A percentile compares a stretch with the other conserved stretches of the same genome.
Evolutionary conservation across 257 asterid genomes (phyloP).

Genomic region (Solanum sejunctum): DNA sequence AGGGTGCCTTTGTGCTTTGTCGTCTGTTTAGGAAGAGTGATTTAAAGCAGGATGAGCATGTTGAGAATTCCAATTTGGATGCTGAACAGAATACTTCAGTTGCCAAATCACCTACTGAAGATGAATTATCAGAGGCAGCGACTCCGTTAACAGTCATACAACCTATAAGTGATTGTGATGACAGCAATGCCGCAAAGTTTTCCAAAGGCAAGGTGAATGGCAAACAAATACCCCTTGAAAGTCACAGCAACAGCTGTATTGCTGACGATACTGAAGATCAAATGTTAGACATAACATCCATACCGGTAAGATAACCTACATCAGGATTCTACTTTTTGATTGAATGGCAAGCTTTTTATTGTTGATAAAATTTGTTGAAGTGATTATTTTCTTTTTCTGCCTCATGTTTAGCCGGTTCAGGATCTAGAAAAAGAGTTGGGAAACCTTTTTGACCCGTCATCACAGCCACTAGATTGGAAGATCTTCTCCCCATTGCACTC

Average conservation of each 20-base stretch:
- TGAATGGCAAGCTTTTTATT: background rate
- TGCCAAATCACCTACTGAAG: constrained; percentile 33
- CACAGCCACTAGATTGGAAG: constrained; percentile 34
- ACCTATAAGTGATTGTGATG: constrained; percentile 11
- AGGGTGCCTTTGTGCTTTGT: constrained; percentile 86
- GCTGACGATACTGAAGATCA: constrained; percentile 14
- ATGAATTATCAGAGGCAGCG: constrained; percentile 32
- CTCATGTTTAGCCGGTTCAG: constrained; percentile 37
- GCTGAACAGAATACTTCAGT: constrained; percentile 31
- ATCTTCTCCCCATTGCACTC: constrained; percentile 58
- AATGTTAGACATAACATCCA: constrained; percentile 16
- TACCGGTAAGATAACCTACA: constrained; percentile 38
- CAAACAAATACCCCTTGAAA: constrained; percentile 15
- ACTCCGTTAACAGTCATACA: constrained; percentile 20
- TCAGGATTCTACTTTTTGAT: background rate
- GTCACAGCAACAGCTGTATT: constrained; percentile 6
- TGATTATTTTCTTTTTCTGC: background rate
- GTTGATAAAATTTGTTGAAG: background rate
- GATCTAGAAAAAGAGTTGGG: constrained; percentile 47
- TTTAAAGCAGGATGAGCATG: constrained; percentile 42
- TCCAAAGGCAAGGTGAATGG: constrained; percentile 13
- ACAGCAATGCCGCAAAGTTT: constrained; percentile 1
- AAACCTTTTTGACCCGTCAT: constrained; percentile 19
- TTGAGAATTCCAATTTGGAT: constrained; percentile 29
- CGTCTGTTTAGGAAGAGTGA: constrained; percentile 77